Conservation (phyloP, 768 basidiomycete species). For the Lentinula raphanica region DNA sequence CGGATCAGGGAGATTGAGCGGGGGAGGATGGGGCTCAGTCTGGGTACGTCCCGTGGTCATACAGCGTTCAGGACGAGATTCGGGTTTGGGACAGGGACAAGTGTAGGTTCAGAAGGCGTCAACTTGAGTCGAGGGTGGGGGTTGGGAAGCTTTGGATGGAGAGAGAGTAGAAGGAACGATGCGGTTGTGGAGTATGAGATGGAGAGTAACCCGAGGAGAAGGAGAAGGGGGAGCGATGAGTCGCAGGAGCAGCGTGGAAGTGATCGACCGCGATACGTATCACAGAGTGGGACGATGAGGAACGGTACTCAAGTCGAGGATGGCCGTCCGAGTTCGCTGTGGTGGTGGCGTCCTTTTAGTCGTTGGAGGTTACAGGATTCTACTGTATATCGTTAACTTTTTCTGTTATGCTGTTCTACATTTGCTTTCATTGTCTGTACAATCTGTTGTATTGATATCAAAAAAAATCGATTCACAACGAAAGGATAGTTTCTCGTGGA, state of each 20-base stretch:
- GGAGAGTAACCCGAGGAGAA: constrained; percentile 9
- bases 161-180: constrained; percentile 16
- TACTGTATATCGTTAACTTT: constrained; percentile 49
- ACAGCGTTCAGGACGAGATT: no score
- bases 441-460: neutral
- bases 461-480: no score
- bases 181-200: constrained; percentile 9
- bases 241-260: neutral
- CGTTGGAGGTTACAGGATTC: constrained; percentile 75
- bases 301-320: neutral
- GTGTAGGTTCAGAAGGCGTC: no score
- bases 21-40: constrained; percentile 13
- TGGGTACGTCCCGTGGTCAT: no score
- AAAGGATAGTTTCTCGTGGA: no score
- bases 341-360: constrained; percentile 79
- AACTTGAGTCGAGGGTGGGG: constrained; percentile 56
- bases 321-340: constrained; percentile 37
- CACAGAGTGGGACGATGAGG: no score
- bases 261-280: no score
- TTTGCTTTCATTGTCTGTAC: neutral
- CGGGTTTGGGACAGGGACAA: no score
- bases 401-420: constrained; percentile 2
- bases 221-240: constrained; percentile 3
- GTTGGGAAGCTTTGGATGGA: constrained; percentile 61
- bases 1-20: constrained; percentile 60